Evolutionary conservation across 305 asterid genomes (phyloP), one percentile per base, ranked within the genome.

Genomic region (Coffea humblotiana): DNA sequence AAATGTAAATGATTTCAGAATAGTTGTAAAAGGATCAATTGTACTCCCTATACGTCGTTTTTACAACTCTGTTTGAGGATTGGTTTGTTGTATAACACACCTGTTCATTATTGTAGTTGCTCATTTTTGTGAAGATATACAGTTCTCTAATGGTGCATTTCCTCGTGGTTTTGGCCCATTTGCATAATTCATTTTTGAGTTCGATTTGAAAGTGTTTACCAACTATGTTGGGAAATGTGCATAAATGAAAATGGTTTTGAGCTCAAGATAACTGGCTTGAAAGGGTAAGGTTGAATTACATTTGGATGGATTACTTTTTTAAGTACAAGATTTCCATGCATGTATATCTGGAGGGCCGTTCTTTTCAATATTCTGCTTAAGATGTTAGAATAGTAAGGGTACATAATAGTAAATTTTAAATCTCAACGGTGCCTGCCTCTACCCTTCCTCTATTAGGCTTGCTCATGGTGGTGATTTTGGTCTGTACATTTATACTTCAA

Each of bases 1-100:
- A 45, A 27, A 8, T 73, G 83, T 72, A 78, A 54, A 85, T 65
- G 73, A 80, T 45, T 37, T 71, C 32, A 29, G 8, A 19, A 40
- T 75, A 21, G 58, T 58, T 21, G 14, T 68, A 60, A 19, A 37
- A 63, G 68, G n/a, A 63, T 80, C 75, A 66, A 1, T 23, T 47
- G 27, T 45, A 23, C 64, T 51, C 9, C 75, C 43, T 71, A 9
- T n/a, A 8, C 32, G 6, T 47, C 6, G 52, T 32, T 69, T 67
- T 23, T 67, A 51, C 15, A 2, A 13, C 3, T 51, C 3, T 51
- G 15, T 56, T 56, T 56, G n/a, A 19, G n/a, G 63, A 18, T 7
- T 56, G 25, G 25, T 56, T 56, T 18, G 63, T 19, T n/a, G n/a
- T 56, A 56, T 5, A n/a, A 56, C 1, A 19, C 63, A 56, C 63